Conservation (phyloP, 2,329 filamentous ascomycete genomes). For the Phaeosphaeria sp. region DNA sequence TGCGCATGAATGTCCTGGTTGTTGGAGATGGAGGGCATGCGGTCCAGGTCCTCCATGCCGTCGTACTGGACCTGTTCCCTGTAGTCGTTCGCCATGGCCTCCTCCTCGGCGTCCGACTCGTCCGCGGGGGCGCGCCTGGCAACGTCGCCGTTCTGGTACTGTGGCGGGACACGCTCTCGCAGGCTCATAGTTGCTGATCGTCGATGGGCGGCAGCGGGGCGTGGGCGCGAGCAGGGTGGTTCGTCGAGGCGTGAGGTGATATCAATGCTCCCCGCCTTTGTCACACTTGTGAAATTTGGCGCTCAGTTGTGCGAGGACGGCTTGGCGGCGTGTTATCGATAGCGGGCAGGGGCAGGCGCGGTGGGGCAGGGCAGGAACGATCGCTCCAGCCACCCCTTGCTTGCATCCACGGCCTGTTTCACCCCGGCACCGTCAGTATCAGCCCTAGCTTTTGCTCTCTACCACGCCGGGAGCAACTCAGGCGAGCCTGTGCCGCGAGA, state of each 20-base stretch:
- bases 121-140: conserved; percentile 61
- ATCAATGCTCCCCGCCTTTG: conserved; percentile 21
- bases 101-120: conserved; percentile 95
- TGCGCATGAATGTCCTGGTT: conserved; percentile 92
- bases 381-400: neutral
- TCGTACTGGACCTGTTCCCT: conserved; percentile 93
- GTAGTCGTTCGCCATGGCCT: conserved; percentile 94
- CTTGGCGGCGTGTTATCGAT: conserved; percentile 27
- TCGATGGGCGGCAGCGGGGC: conserved; percentile 5
- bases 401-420: neutral
- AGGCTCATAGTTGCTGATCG: conserved; percentile 27
- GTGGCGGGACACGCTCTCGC: conserved; percentile 21
- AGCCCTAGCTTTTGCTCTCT: neutral
- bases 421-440: conserved; percentile 3
- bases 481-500: conserved; percentile 11
- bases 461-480: conserved; percentile 3
- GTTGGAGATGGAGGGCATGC: conserved; percentile 67
- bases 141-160: conserved; percentile 52
- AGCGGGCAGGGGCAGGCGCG: neutral
- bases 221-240: conserved; percentile 7
- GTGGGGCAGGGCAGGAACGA: conserved; percentile 1
- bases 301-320: conserved; percentile 18
- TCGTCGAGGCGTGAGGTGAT: conserved; percentile 12
- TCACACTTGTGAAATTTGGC: conserved; percentile 19
- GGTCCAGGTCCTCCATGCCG: conserved; percentile 82